Base-by-base conservation (phyloP, 805 yeast species). In the Candida insectalens region DNA sequence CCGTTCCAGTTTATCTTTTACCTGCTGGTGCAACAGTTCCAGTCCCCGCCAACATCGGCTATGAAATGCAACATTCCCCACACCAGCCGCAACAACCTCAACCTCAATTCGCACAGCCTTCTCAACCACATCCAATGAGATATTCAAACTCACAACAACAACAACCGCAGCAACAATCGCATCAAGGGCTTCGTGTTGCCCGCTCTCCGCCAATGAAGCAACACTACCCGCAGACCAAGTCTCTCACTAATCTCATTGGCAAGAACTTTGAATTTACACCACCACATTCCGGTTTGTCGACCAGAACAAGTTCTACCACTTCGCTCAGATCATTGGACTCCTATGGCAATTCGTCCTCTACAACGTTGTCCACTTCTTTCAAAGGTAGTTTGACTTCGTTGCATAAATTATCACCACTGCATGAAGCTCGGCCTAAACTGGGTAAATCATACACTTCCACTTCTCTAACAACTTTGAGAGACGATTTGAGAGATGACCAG, bases 361-460 rank as follows among this genome's bases (percentile, higher is more conserved):
- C 49, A 7, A 46, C 55, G 6, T 38, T 51, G 8, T 35, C 48
- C n/a, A 43, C 51, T 3, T 49, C 49, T 8, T 37, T 27, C 27
- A 38, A 16, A 15, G 27, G 44, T 19, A 63, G 68, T 1, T 44
- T 69, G 16, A 60, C 72, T 0, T 67, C 81, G 3, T 51, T 77
- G 35, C 82, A 76, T 48, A 62, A 77, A 47, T 71, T 76, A 78
- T 76, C 81, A 0, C 82, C 80, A 6, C 47, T 74, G 19, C 51
- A 63, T 25, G 36, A 46, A 40, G 19, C 38, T 49, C 25, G 36
- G 13, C 38, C 46, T 23, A 39, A 57, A 36, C 22, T 42, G 13
- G 42, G 47, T 17, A 38, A 46, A 16, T 40, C 55, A 8, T 35
- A 47, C 19, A 37, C 46, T 8, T 41, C 51, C 2, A 33, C 48